These are phyloP conservation scores for Ceriops decandra DNA, from an alignment of 345 rosid species.

Conservation along the genomic window DNA sequence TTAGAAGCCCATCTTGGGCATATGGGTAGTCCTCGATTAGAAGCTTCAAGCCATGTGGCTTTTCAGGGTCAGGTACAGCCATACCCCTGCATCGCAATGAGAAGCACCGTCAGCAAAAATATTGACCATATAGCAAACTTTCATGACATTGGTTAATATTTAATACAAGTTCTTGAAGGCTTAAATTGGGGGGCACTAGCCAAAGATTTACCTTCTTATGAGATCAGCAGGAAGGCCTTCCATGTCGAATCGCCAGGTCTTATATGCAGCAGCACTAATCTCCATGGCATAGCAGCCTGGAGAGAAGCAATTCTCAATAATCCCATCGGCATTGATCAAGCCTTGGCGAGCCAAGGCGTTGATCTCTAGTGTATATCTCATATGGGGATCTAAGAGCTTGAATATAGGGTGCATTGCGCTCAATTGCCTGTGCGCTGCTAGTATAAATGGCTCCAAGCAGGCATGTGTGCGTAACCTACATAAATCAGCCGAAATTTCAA, in stretches of 20 bases:
- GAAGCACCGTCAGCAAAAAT: slow-evolving; percentile 4
- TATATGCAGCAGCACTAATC: slow-evolving; percentile 78
- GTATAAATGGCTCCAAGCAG: slow-evolving; percentile 76
- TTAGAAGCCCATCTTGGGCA: slow-evolving; percentile 80
- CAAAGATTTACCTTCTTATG: slow-evolving; percentile 63
- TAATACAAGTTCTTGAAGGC: too few relatives aligned
- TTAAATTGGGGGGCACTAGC: neutral
- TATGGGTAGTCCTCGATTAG: slow-evolving; percentile 88
- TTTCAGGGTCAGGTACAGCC: slow-evolving; percentile 80
- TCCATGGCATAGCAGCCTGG: slow-evolving; percentile 90
- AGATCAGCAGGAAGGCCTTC: slow-evolving; percentile 94
- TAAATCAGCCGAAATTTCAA: neutral
- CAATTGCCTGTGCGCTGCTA: slow-evolving; percentile 88
- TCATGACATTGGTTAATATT: too few relatives aligned
- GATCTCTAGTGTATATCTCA: slow-evolving; percentile 92
- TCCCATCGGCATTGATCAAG: slow-evolving; percentile 74
- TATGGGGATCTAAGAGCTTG: slow-evolving; percentile 91
- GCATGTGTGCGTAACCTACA: slow-evolving; percentile 86
- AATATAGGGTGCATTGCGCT: slow-evolving; percentile 94
- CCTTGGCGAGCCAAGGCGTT: slow-evolving; percentile 78
- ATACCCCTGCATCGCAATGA: slow-evolving; percentile 59
- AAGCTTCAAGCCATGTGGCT: slow-evolving; percentile 84
- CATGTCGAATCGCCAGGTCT: slow-evolving; percentile 80
- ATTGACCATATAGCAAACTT: neutral
- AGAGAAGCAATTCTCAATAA: slow-evolving; percentile 84